A percentile compares a stretch with the other conserved stretches of the same genome.
Evolutionary conservation across 345 rosid genomes (phyloP).

Genomic region (Cardamine occulta): DNA sequence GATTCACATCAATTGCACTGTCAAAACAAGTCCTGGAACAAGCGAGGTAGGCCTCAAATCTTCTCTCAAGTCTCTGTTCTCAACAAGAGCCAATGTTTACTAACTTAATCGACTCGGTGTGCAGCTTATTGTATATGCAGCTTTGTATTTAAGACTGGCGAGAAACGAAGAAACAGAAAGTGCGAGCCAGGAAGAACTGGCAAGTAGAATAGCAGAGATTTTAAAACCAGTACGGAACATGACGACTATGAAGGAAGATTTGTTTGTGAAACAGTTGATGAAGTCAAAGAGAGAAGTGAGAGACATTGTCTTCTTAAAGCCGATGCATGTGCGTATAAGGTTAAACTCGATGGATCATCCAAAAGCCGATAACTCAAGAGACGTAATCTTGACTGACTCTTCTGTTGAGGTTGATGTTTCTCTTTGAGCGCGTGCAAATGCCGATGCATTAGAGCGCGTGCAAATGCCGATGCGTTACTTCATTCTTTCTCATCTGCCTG

Average conservation of each 20-base stretch:
- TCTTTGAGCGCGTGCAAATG: slow-evolving; percentile 32
- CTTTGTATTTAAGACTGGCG: slow-evolving; percentile 66
- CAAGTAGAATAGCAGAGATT: slow-evolving; percentile 53
- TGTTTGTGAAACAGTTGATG: slow-evolving; percentile 59
- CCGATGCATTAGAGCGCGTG: slow-evolving; percentile 5
- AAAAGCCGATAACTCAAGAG: slow-evolving; percentile 66
- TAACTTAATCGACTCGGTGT: slow-evolving; percentile 22
- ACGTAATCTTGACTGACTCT: slow-evolving; percentile 61
- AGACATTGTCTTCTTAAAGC: slow-evolving; percentile 68
- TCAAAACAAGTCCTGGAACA: slow-evolving; percentile 82
- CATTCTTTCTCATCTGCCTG: background rate
- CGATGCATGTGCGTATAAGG: slow-evolving; percentile 68
- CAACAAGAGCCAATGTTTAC: background rate
- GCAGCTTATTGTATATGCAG: slow-evolving; percentile 73
- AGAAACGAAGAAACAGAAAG: slow-evolving; percentile 46
- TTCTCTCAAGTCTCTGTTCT: slow-evolving; percentile 12
- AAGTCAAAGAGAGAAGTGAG: slow-evolving; percentile 60
- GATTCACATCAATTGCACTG: slow-evolving; percentile 59
- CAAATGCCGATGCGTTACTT: slow-evolving; percentile 1
- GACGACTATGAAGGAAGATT: slow-evolving; percentile 46
- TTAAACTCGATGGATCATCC: slow-evolving; percentile 65
- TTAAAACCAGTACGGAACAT: slow-evolving; percentile 50
- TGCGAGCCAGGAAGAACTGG: slow-evolving; percentile 54
- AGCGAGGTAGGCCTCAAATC: slow-evolving; percentile 66
- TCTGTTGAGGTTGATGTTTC: slow-evolving; percentile 51